Evolutionary conservation across 2,329 filamentous ascomycete species (phyloP), one percentile per base, ranked within the genome.

Genomic region (Claviceps humidiphila): DNA sequence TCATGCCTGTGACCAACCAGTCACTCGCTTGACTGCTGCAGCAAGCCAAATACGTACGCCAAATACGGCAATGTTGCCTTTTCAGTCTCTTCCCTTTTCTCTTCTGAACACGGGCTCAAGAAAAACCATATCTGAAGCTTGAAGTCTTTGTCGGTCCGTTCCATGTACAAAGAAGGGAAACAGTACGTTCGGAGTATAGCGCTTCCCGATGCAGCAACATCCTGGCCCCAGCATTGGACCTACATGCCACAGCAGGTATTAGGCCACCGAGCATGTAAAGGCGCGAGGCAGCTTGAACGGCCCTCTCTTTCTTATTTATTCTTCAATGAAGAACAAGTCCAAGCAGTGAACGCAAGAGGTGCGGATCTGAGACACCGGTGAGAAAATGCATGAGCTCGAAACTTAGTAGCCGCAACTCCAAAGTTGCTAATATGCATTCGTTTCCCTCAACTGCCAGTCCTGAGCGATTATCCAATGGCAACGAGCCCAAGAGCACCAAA

Each of bases 341-440:
- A 22, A 37, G 30, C 22, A 39, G 37, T 40, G 22, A 22, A 46
- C 13, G 47, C 14, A 4, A n/a, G 47, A 40, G 9, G 45, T 48
- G 47, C 41, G n/a, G 30, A 42, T 52, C 46, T 50, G 44, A 51
- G 48, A 53, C 52, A 53, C 42, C 48, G 52, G 52, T 51, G 52
- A 53, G 43, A 44, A 47, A 37, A 40, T 47, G 48, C 30, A 53
- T 50, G 39, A 39, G 24, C 17, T 22, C 6, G 38, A 43, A 24
- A 16, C 11, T 9, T 16, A 34, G 16, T 50, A 20, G 47, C 46
- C n/a, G 34, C 47, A 38, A 3, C 34, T 17, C 38, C 24, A 7
- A 26, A 34, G 47, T 41, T 20, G 46, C 26, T 30, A 37, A 13
- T 39, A 14, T 13, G 4, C 3, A 16, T 48, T 40, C 34, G 26